Evolutionary conservation across 2,329 filamentous ascomycete species (phyloP).

Genomic region (Penicillium sp.): DNA sequence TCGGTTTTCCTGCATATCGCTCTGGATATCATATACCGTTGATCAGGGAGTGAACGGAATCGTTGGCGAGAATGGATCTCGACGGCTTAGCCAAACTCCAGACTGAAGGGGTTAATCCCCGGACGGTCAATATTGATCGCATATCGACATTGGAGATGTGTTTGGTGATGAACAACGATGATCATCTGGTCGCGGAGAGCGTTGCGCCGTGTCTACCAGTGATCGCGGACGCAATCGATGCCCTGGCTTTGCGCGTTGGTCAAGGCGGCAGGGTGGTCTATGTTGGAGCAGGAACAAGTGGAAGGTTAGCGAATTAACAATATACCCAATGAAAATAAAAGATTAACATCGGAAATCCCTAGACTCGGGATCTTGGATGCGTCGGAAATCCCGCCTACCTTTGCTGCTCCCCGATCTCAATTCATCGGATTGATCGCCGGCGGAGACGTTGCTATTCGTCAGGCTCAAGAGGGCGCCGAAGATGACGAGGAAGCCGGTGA

Average conservation of each 20-base stretch:
- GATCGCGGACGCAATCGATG: constrained; percentile 38
- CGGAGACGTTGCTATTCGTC: constrained; percentile 42
- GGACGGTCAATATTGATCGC: constrained; percentile 37
- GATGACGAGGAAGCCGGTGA: constrained; percentile 36
- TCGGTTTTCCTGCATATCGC: background rate
- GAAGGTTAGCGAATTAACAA: constrained; percentile 32
- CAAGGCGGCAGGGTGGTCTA: constrained; percentile 38
- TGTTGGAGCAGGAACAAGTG: constrained; percentile 48
- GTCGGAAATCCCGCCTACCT: constrained; percentile 46
- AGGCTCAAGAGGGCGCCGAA: constrained; percentile 46
- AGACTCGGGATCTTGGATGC: constrained; percentile 45
- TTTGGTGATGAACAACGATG: constrained; percentile 39
- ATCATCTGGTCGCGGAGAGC: constrained; percentile 33
- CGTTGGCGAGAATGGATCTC: constrained; percentile 16
- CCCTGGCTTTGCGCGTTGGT: constrained; percentile 31
- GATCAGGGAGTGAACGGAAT: background rate
- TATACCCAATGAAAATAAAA: background rate
- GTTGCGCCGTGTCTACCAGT: constrained; percentile 32
- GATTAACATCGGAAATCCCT: background rate
- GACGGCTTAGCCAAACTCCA: constrained; percentile 33
- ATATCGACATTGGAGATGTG: constrained; percentile 43
- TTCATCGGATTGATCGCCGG: constrained; percentile 47
- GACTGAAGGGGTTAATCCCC: constrained; percentile 40
- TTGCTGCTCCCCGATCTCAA: constrained; percentile 40
- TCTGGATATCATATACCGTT: background rate